Percentiles rank a stretch among this genome's conserved stretches.
Evolutionary conservation across 768 basidiomycete genomes (phyloP).

Genomic region (Amanita muscaria): DNA sequence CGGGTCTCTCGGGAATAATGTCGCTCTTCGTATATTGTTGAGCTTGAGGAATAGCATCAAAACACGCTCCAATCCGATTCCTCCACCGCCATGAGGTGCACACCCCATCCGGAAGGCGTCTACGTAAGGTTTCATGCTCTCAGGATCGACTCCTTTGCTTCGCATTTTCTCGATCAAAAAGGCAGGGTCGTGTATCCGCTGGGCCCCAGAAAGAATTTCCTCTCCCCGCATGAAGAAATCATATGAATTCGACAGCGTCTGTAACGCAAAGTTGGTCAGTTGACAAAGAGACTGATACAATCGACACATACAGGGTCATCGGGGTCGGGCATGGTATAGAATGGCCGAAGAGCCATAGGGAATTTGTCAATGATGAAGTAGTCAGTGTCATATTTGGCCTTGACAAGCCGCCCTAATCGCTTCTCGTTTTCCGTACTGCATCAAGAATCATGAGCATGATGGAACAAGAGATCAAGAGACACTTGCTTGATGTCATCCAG

Average conservation of each 20-base stretch:
- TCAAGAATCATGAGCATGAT: constrained; percentile 10
- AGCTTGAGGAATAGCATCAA: constrained; percentile 97
- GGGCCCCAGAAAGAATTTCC: constrained; percentile 96
- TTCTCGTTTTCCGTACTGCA: constrained; percentile 91
- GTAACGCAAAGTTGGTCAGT: constrained; percentile 9
- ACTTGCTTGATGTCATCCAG: constrained; percentile 87
- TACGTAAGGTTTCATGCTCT: constrained; percentile 84
- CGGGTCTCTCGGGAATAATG: constrained; percentile 95
- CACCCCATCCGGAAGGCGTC: constrained; percentile 95
- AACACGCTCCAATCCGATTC: constrained; percentile 91
- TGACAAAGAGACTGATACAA: not conserved
- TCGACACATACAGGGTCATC: constrained; percentile 61
- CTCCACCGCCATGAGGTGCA: constrained; percentile 94
- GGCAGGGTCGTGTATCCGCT: constrained; percentile 88
- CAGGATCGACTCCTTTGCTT: constrained; percentile 81
- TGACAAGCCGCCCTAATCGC: constrained; percentile 81
- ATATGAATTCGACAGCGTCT: constrained; percentile 95
- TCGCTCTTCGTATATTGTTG: constrained; percentile 88
- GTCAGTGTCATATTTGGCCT: constrained; percentile 91
- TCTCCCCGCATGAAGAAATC: constrained; percentile 99
- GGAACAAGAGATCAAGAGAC: constrained; percentile 2
- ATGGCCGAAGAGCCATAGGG: constrained; percentile 90
- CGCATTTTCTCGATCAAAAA: constrained; percentile 82
- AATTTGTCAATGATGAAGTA: constrained; percentile 99
- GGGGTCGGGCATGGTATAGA: constrained; percentile 99